Conservation (phyloP, 345 rosid genomes). For the Eucalyptus camaldulensis region DNA sequence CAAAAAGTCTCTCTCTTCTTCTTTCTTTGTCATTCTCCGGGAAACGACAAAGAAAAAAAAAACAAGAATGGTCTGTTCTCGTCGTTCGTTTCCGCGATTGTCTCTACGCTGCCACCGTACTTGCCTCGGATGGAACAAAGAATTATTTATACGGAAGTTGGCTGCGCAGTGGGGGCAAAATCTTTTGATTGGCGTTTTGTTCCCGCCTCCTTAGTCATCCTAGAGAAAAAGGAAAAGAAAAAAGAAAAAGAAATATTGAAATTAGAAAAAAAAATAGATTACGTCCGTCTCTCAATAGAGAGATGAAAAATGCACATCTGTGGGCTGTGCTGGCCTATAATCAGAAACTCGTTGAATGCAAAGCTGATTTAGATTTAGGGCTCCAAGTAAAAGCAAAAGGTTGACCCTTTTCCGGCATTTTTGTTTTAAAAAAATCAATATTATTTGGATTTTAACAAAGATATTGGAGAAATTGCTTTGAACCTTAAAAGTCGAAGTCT, state of each 20-base stretch:
- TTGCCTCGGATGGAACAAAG: neutral
- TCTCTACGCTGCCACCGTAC: neutral
- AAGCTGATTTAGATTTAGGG: neutral
- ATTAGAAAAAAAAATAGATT: neutral
- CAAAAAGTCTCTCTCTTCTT: neutral
- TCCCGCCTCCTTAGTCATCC: neutral
- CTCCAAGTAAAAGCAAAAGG: neutral
- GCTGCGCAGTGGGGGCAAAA: neutral
- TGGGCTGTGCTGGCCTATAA: neutral
- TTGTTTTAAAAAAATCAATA: neutral
- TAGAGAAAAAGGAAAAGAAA: neutral
- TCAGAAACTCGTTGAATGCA: neutral
- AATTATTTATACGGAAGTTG: neutral
- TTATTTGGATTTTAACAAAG: neutral
- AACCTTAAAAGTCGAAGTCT: neutral
- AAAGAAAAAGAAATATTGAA: neutral
- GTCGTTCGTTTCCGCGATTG: neutral
- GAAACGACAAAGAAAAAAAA: neutral
- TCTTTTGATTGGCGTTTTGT: neutral
- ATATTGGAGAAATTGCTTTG: accelerated
- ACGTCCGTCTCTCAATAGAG: neutral
- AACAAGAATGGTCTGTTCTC: neutral
- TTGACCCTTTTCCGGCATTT: neutral
- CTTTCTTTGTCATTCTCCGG: neutral
- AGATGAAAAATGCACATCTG: neutral